Percentiles rank a stretch among this genome's conserved stretches.
These are phyloP conservation scores for Saccharomyces jurei DNA, from an alignment of 805 yeast species.

Conservation along the genomic window DNA sequence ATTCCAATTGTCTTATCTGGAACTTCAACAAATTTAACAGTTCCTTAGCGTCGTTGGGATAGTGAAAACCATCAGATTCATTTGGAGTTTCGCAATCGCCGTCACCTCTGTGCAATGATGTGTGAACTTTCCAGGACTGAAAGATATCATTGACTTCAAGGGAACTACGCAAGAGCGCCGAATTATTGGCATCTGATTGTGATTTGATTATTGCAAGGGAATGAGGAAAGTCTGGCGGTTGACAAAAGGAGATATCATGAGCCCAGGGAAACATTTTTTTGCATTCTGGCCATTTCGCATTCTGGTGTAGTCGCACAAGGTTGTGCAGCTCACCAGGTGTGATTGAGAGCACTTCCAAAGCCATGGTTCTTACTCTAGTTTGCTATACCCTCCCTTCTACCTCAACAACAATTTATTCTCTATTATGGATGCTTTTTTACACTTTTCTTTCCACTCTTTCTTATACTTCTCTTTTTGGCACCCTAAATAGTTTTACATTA, in stretches of 20 bases:
- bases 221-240: slow-evolving; percentile 46
- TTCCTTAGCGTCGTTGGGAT: slow-evolving; percentile 10
- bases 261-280: slow-evolving; percentile 80
- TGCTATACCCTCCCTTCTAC: background rate
- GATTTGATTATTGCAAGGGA: slow-evolving; percentile 29
- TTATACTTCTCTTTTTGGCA: background rate
- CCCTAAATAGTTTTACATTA: background rate
- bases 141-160: slow-evolving; percentile 47
- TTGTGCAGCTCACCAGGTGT: slow-evolving; percentile 7
- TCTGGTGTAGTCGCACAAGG: slow-evolving; percentile 8
- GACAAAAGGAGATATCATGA: slow-evolving; percentile 61
- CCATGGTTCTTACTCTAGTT: background rate
- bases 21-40: slow-evolving; percentile 1
- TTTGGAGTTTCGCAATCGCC: background rate
- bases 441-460: background rate
- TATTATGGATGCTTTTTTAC: background rate
- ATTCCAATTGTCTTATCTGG: background rate
- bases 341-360: background rate
- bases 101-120: slow-evolving; percentile 7
- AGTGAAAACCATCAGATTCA: slow-evolving; percentile 1
- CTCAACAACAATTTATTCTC: background rate
- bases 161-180: slow-evolving; percentile 45
- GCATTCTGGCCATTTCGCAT: slow-evolving; percentile 50
- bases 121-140: slow-evolving; percentile 30
- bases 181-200: slow-evolving; percentile 7